phyloP scores from a whole-genome alignment of 768 basidiomycete genomes.

The Termitomyces sp. region DNA sequence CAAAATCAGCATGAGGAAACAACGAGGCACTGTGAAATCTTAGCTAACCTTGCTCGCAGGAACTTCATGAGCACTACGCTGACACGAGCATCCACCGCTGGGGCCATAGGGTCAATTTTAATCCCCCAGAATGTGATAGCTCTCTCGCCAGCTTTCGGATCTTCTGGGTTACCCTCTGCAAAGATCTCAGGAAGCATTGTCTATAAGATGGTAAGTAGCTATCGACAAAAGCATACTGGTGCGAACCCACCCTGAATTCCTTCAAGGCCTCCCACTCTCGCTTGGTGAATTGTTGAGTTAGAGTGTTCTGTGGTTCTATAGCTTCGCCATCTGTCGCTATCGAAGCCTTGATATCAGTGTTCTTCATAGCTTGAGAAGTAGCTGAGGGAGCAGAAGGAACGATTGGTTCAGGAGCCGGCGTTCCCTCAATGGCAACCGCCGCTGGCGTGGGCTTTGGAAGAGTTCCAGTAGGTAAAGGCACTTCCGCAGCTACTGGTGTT shows the following conservation, averaged over 20 bases:
- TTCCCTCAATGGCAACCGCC: constrained; percentile 5
- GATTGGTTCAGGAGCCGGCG: constrained; percentile 3
- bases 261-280: constrained; percentile 70
- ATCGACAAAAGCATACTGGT: not conserved
- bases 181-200: constrained; percentile 47
- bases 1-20: not conserved
- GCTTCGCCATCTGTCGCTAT: constrained; percentile 10
- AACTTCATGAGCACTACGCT: constrained; percentile 82
- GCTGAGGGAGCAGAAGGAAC: not conserved
- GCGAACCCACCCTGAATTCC: constrained; percentile 52
- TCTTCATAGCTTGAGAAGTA: not conserved
- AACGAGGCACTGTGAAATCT: not conserved
- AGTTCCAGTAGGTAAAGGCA: constrained; percentile 6
- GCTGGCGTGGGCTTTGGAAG: constrained; percentile 1
- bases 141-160: constrained; percentile 41
- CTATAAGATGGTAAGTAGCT: constrained; percentile 15
- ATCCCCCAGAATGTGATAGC: constrained; percentile 71
- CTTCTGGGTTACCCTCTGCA: constrained; percentile 54
- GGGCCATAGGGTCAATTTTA: constrained; percentile 49
- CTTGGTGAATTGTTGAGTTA: constrained; percentile 65
- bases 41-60: constrained; percentile 61
- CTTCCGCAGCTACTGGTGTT: constrained; percentile 9
- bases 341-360: not conserved
- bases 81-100: constrained; percentile 48
- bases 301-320: constrained; percentile 60